Conservation (phyloP, 2,329 filamentous ascomycete species). For the Paramyrothecium sp. region DNA sequence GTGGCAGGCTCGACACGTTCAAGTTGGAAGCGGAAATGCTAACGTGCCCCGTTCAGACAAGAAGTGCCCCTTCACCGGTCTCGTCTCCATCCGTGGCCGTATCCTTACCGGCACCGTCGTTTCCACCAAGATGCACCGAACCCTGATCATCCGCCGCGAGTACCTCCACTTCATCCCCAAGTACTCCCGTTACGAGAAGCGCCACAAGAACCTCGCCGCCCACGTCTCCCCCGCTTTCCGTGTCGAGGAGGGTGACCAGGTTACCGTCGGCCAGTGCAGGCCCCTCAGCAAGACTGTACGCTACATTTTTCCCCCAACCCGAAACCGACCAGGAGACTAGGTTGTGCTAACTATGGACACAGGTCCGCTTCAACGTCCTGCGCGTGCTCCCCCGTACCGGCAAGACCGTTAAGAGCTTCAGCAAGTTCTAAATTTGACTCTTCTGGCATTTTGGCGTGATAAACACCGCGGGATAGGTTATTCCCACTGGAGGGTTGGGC, state of each 20-base stretch:
- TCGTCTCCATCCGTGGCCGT: conserved; percentile 99
- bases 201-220: conserved; percentile 99
- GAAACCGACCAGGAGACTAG: background rate
- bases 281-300: conserved; percentile 98
- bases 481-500: conserved; percentile 38
- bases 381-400: conserved; percentile 96
- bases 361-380: conserved; percentile 99
- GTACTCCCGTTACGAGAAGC: conserved; percentile 99
- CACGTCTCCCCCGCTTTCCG: conserved; percentile 99
- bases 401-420: conserved; percentile 97
- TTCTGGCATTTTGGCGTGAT: conserved; percentile 56
- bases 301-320: background rate
- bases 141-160: conserved; percentile 98
- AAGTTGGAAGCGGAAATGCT: background rate
- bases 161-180: conserved; percentile 99
- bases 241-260: conserved; percentile 99
- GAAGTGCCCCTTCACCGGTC: conserved; percentile 99
- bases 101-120: conserved; percentile 99
- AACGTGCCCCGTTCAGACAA: conserved; percentile 68
- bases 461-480: conserved; percentile 38
- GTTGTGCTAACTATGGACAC: conserved; percentile 20
- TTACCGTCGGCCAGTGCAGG: conserved; percentile 99
- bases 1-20: too few species aligned
- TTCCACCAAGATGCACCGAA: conserved; percentile 99
- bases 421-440: conserved; percentile 82